These are phyloP conservation scores for Populus deltoides DNA, from an alignment of 345 rosid genomes.

Conservation along the genomic window DNA sequence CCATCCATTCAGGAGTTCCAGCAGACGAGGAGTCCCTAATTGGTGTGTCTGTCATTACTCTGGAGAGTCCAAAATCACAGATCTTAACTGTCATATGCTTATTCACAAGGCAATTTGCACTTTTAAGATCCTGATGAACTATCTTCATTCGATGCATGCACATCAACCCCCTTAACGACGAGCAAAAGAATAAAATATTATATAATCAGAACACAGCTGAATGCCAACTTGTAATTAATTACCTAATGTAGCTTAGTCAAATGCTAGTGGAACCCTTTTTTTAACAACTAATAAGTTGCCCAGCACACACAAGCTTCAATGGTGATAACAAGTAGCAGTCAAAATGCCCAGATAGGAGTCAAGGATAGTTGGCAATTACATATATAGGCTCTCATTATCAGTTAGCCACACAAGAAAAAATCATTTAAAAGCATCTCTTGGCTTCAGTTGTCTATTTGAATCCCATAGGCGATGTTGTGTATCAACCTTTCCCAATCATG, in stretches of 20 bases:
- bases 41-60: constrained; percentile 63
- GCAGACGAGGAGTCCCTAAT: constrained; percentile 83
- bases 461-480: not conserved
- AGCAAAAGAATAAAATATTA: not conserved
- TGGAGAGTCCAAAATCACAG: constrained; percentile 97
- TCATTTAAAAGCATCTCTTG: not conserved
- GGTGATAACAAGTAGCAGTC: not conserved
- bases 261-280: not conserved
- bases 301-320: not conserved
- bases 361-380: not conserved
- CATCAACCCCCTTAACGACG: constrained; percentile 82
- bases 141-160: constrained; percentile 97
- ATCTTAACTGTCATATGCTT: constrained; percentile 90
- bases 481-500: not conserved
- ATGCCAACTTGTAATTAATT: not conserved
- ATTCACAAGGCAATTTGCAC: constrained; percentile 86
- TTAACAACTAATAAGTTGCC: not conserved
- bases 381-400: not conserved
- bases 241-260: not conserved
- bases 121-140: constrained; percentile 84
- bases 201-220: not conserved
- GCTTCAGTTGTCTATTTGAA: not conserved
- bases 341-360: not conserved
- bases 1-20: constrained; percentile 99
- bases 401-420: not conserved